These are phyloP conservation scores for Kodamaea hsintzibuensis DNA, from an alignment of 805 yeast species.

Conservation along the genomic window DNA sequence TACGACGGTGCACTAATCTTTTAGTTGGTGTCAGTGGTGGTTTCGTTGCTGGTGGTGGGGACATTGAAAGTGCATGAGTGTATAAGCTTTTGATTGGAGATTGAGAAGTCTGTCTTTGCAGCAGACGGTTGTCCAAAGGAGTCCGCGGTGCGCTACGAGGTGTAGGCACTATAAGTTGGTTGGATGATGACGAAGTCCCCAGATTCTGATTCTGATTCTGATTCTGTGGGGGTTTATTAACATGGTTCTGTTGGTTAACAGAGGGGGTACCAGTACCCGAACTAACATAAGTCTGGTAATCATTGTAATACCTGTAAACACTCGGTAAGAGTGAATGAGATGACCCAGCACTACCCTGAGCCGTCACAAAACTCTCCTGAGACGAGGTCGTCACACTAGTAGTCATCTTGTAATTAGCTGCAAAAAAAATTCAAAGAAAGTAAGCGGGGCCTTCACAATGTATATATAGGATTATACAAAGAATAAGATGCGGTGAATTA, in stretches of 20 bases:
- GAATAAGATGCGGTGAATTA: neutral
- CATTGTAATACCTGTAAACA: neutral
- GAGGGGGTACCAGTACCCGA: neutral
- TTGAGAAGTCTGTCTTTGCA: neutral
- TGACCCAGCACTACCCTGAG: conserved; percentile 8
- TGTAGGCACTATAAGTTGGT: neutral
- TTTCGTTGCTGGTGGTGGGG: conserved; percentile 3
- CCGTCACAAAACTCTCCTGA: conserved; percentile 16
- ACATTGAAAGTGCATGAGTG: neutral
- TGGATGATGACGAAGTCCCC: neutral
- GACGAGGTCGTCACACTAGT: conserved; percentile 10
- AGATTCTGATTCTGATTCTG: no score
- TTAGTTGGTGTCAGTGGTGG: conserved; percentile 6
- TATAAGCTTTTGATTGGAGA: neutral
- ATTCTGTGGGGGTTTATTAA: neutral
- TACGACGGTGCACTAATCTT: conserved; percentile 10
- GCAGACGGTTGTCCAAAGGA: neutral
- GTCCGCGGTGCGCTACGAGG: neutral
- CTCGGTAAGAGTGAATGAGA: conserved; percentile 5
- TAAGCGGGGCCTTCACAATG: neutral
- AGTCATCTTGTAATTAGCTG: conserved; percentile 3
- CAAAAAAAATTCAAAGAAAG: neutral
- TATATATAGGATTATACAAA: neutral
- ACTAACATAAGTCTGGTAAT: neutral
- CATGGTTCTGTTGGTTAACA: neutral